Evolutionary conservation across 768 basidiomycete species (phyloP).

Genomic region (Rhizopogon roseolus): DNA sequence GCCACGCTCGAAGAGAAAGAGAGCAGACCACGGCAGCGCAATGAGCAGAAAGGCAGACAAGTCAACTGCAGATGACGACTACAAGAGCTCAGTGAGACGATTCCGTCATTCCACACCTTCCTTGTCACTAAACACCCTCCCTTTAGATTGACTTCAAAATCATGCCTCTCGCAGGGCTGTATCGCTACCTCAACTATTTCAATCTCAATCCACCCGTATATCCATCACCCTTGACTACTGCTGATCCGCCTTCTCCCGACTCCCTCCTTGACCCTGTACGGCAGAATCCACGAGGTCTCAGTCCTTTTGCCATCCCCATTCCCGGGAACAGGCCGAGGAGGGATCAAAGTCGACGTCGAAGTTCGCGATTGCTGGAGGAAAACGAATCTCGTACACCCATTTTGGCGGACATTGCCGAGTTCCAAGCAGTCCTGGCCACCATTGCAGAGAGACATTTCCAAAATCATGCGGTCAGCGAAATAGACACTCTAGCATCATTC

Average conservation of each 20-base stretch:
- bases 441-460: conserved; percentile 74
- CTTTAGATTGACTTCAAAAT: conserved; percentile 70
- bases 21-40: conserved; percentile 41
- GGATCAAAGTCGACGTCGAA: conserved; percentile 57
- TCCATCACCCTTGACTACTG: conserved; percentile 61
- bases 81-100: conserved; percentile 26
- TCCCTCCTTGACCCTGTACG: conserved; percentile 48
- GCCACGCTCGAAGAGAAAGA: conserved; percentile 68
- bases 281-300: conserved; percentile 44
- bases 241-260: conserved; percentile 68
- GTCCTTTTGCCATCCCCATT: conserved; percentile 41
- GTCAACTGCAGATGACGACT: conserved; percentile 24
- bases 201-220: conserved; percentile 67
- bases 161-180: conserved; percentile 58
- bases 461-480: conserved; percentile 59
- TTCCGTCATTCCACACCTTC: background rate
- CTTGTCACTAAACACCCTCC: conserved; percentile 8
- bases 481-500: conserved; percentile 77
- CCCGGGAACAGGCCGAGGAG: conserved; percentile 72
- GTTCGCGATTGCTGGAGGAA: conserved; percentile 71
- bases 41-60: conserved; percentile 32
- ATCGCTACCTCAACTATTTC: conserved; percentile 70
- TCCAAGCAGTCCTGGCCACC: conserved; percentile 60
- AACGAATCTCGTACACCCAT: conserved; percentile 54
- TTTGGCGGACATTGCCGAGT: conserved; percentile 63